phyloP scores from a whole-genome alignment of 345 rosid species.

The Eucalyptus microcorys region DNA sequence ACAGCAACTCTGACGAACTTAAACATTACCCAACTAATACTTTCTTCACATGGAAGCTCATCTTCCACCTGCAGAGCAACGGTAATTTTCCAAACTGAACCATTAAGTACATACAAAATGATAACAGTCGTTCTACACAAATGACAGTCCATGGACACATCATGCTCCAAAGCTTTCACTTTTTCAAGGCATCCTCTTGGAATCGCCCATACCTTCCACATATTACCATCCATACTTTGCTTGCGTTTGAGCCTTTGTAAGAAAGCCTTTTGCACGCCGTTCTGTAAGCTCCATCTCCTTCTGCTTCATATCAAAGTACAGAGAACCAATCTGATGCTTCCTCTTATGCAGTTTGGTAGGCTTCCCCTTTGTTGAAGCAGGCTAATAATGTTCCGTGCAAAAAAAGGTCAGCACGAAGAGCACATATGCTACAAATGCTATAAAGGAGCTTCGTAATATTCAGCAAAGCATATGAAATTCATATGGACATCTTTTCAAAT shows the following conservation, averaged over 20 bases:
- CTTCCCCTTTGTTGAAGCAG: slow-evolving; percentile 74
- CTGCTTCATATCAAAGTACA: slow-evolving; percentile 75
- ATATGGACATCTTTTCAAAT: neutral
- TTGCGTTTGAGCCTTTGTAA: slow-evolving; percentile 85
- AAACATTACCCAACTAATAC: neutral
- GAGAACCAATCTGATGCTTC: slow-evolving; percentile 89
- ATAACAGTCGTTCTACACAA: neutral
- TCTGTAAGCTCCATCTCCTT: slow-evolving; percentile 76
- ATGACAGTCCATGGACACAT: neutral
- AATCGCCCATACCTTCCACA: neutral
- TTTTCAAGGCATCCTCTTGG: neutral
- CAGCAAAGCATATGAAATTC: neutral
- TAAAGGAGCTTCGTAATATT: neutral
- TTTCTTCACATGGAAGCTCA: neutral
- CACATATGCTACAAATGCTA: neutral
- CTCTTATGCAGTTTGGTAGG: slow-evolving; percentile 91
- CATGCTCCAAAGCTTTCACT: neutral
- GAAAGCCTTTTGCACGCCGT: slow-evolving; percentile 76
- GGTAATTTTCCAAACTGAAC: neutral
- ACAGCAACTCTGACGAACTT: neutral
- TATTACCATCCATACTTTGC: slow-evolving; percentile 90
- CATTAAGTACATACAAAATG: neutral
- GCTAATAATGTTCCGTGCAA: slow-evolving; percentile 26
- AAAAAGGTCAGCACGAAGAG: neutral
- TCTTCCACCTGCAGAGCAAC: neutral